Conservation (phyloP, 768 basidiomycete species). For the Mycena venus region DNA sequence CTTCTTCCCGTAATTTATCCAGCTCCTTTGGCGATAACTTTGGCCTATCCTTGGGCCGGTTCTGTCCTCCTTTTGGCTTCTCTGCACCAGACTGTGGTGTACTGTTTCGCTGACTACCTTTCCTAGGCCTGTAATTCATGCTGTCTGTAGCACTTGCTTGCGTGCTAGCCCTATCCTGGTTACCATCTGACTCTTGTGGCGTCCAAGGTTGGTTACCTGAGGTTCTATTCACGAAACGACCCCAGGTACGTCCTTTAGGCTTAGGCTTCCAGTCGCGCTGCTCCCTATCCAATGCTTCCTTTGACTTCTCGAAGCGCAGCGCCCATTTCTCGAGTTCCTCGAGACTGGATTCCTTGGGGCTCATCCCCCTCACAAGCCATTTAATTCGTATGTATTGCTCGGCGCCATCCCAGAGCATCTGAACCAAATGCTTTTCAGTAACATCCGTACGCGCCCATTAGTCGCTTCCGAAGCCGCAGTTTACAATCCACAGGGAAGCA, state of each 20-base stretch:
- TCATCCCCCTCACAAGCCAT: slow-evolving; percentile 9
- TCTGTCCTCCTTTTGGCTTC: not conserved
- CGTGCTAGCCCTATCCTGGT: not conserved
- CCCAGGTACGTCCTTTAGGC: slow-evolving; percentile 12
- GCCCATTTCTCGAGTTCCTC: slow-evolving; percentile 20
- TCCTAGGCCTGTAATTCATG: not conserved
- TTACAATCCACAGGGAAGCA: slow-evolving; percentile 29
- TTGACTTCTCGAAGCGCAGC: slow-evolving; percentile 4
- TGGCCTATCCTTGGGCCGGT: not conserved
- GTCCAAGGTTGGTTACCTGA: slow-evolving; percentile 9
- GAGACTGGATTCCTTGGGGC: not conserved
- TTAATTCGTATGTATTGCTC: slow-evolving; percentile 11
- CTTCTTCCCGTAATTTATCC: slow-evolving; percentile 30
- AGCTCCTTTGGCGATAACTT: slow-evolving; percentile 23
- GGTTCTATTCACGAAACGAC: slow-evolving; percentile 10
- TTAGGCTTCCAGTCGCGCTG: slow-evolving; percentile 12
- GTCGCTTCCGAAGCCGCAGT: slow-evolving; percentile 5
- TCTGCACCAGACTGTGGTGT: too few species aligned
- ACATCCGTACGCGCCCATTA: slow-evolving; percentile 23
- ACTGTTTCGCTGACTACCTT: not conserved
- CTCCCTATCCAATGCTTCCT: not conserved
- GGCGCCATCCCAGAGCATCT: slow-evolving; percentile 19
- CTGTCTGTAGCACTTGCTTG: not conserved
- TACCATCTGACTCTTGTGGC: not conserved
- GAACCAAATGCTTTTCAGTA: slow-evolving; percentile 15